Base-by-base conservation (phyloP, 306 rosid species). In the Medicago arabica region DNA sequence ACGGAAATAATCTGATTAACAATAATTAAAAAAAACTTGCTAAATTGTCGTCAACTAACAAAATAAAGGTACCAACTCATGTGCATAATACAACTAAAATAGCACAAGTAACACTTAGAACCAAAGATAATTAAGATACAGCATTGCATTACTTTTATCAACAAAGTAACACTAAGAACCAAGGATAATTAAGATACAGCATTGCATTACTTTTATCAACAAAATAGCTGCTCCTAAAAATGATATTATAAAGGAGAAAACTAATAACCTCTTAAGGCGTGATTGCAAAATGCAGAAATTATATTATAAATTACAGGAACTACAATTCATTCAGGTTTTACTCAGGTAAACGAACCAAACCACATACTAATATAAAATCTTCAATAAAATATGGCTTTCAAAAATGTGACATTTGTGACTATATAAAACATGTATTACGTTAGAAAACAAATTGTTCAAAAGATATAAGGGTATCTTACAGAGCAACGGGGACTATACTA, bases 1-100 rank as follows among this genome's bases (percentile, higher is more conserved):
- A 78, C 53, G 23, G 86, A 85, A 82, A 82, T 67, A 67, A 85
- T 79, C 88, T 85, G 80, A 60, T 78, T 38, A 62, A 50, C 46
- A 51, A 21, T 50, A 25, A 23, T 34, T 36, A 28, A 23, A 75
- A 18, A 78, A 9, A 74, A 65, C 17, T 25, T 71, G 60, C 0
- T 43, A 67, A 74, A 75, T 60, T 71, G 75, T 36, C 23, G 68
- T 67, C 44, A 19, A 72, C 43, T 54, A 63, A 54, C 34, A 15
- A 66, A 43, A 17, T 41, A 28, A 71, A 28, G 49, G 40, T 50
- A 43, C 21, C 58, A 62, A 57, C 16, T 17, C 53, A 6, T 49
- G 9, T 49, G 71, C 17, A 77, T 8, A 46, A 54, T 53, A 61
- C 41, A 54, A 78, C 18, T 9, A 58, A 18, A 28, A 39, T 61